Conservation (phyloP, 352 stramenopile species). For the Phytophthora cactorum region DNA sequence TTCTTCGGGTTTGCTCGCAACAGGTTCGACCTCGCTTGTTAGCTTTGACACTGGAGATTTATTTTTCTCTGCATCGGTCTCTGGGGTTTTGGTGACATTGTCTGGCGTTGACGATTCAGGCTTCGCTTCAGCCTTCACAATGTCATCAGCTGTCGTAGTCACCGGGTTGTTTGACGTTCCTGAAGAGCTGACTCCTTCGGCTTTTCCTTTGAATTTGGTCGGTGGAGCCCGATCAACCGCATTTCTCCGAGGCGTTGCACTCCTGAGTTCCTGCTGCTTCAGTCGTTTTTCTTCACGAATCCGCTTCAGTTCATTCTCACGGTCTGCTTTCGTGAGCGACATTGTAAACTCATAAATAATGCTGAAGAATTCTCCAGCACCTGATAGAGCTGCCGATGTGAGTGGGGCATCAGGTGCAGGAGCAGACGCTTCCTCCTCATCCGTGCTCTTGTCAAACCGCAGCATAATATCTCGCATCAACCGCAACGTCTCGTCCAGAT, state of each 20-base stretch:
- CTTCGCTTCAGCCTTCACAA: not conserved
- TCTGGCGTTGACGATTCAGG: not conserved
- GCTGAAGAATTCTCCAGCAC: slow-evolving; percentile 70
- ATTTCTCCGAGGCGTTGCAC: slow-evolving; percentile 42
- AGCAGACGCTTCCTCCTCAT: slow-evolving; percentile 30
- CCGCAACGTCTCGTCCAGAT: slow-evolving; percentile 55
- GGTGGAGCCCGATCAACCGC: slow-evolving; percentile 27
- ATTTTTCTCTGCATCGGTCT: slow-evolving; percentile 2
- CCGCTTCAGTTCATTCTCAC: slow-evolving; percentile 77
- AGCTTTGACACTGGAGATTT: slow-evolving; percentile 1
- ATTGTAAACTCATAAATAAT: slow-evolving; percentile 85
- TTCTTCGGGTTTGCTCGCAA: slow-evolving; percentile 22
- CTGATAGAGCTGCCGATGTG: slow-evolving; percentile 39
- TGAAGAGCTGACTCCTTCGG: not conserved
- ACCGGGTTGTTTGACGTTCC: slow-evolving; percentile 11
- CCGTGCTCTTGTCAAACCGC: slow-evolving; percentile 60
- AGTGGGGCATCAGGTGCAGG: slow-evolving; percentile 19
- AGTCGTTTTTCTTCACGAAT: slow-evolving; percentile 67
- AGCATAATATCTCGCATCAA: slow-evolving; percentile 66
- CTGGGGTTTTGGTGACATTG: not conserved
- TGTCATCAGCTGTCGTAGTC: not conserved
- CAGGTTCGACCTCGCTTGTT: not conserved
- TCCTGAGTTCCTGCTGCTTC: slow-evolving; percentile 64
- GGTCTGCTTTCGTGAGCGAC: slow-evolving; percentile 74
- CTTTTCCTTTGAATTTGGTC: slow-evolving; percentile 23